phyloP scores from a whole-genome alignment of 2,329 filamentous ascomycete species.

The Botrytis medusae region DNA sequence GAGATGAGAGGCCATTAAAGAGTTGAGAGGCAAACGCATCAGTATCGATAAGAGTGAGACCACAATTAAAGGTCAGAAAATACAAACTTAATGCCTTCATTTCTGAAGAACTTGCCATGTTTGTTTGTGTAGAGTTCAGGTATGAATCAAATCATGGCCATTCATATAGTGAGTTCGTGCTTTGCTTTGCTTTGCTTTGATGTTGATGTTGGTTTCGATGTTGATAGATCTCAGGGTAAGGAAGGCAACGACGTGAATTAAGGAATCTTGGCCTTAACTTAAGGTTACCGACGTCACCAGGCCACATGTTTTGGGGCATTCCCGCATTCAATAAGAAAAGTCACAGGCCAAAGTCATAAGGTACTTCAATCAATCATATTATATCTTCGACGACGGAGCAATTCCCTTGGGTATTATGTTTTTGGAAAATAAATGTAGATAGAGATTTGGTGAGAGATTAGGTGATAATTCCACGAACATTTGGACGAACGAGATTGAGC shows the following conservation, averaged over 20 bases:
- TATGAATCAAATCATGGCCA: not conserved
- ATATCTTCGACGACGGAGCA: not conserved
- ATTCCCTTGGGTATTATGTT: not conserved
- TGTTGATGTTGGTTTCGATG: not conserved
- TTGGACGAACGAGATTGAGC: not conserved
- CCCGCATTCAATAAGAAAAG: not conserved
- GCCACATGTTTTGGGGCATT: constrained; percentile 2
- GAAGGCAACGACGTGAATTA: not conserved
- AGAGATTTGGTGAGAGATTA: not conserved
- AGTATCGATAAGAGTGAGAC: constrained; percentile 66
- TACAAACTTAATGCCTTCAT: constrained; percentile 60
- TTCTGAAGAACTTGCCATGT: constrained; percentile 3
- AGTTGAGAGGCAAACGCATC: constrained; percentile 71
- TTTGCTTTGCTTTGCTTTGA: not conserved
- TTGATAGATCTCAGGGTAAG: not conserved
- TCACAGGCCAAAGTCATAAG: not conserved
- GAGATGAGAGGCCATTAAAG: constrained; percentile 54
- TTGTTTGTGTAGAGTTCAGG: not conserved
- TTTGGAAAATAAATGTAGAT: not conserved
- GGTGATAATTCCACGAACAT: not conserved
- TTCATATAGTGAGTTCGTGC: not conserved
- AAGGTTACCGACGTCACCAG: constrained; percentile 7
- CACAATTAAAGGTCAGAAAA: constrained; percentile 89
- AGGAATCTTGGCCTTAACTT: not conserved
- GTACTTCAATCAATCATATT: not conserved